These are phyloP conservation scores for Fusarium clavum DNA, from an alignment of 2,329 filamentous ascomycete species.

Conservation along the genomic window DNA sequence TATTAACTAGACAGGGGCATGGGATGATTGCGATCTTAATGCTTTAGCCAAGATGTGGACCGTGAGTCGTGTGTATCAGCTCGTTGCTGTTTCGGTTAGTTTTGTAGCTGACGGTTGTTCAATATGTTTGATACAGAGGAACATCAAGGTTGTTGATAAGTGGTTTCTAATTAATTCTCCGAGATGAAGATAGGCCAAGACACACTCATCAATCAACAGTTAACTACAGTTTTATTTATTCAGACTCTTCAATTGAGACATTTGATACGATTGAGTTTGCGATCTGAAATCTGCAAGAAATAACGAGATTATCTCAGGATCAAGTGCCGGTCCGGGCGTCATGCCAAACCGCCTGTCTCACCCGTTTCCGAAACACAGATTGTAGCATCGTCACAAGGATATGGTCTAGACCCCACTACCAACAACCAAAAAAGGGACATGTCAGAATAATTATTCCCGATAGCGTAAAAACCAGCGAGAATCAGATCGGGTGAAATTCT, in stretches of 20 bases:
- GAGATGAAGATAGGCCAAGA: neutral
- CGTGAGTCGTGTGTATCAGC: neutral
- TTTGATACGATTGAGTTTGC: neutral
- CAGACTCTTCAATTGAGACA: neutral
- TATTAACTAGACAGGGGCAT: slow-evolving; percentile 5
- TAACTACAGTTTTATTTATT: no score
- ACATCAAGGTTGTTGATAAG: neutral
- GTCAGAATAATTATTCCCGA: neutral
- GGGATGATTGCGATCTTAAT: slow-evolving; percentile 13
- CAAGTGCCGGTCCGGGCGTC: slow-evolving; percentile 13
- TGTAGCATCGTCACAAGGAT: slow-evolving; percentile 39
- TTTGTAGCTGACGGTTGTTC: neutral
- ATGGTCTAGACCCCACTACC: neutral
- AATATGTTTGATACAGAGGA: slow-evolving; percentile 24
- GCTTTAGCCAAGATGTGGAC: slow-evolving; percentile 13
- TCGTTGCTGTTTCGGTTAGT: slow-evolving; percentile 18
- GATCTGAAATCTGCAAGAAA: slow-evolving; percentile 1
- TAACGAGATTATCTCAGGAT: slow-evolving; percentile 18
- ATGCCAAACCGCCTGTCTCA: slow-evolving; percentile 25
- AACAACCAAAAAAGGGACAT: neutral
- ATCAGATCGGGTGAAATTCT: neutral
- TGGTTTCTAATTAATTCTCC: neutral
- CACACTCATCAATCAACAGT: no score
- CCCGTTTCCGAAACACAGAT: slow-evolving; percentile 27
- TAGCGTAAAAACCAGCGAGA: neutral